These are phyloP conservation scores for Viridothelium virens DNA, from an alignment of 495 filamentous ascomycete species.

Conservation along the genomic window DNA sequence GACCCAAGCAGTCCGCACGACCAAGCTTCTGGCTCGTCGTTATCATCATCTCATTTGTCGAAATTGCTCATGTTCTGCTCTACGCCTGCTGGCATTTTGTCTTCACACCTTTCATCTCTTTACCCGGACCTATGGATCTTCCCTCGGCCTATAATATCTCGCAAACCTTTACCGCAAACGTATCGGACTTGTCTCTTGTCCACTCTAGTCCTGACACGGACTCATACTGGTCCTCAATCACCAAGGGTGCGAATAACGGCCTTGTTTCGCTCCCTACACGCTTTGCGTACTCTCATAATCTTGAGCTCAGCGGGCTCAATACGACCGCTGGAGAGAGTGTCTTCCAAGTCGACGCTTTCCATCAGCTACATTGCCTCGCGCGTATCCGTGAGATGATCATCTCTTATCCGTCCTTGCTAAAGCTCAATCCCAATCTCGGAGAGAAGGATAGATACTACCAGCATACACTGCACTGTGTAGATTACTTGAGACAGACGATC, in stretches of 20 bases:
- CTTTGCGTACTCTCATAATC: neutral
- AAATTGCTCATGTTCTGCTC: conserved; percentile 1
- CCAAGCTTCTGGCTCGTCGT: conserved; percentile 4
- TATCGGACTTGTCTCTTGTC: neutral
- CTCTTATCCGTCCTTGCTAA: conserved; percentile 4
- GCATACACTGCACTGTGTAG: conserved; percentile 1
- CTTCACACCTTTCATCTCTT: neutral
- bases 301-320: neutral
- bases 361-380: conserved; percentile 1
- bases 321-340: neutral
- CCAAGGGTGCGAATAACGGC: conserved; percentile 3
- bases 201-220: neutral
- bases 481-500: conserved; percentile 1
- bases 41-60: conserved; percentile 1
- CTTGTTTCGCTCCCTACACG: neutral
- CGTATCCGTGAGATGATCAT: conserved; percentile 11
- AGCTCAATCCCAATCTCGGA: conserved; percentile 7
- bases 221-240: neutral
- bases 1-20: neutral
- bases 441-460: conserved; percentile 1
- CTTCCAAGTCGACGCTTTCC: conserved; percentile 1
- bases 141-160: neutral
- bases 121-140: neutral
- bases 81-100: conserved; percentile 9
- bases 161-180: conserved; percentile 1